Conservation (phyloP, 768 basidiomycete species). For the Tulasnella sp. region DNA sequence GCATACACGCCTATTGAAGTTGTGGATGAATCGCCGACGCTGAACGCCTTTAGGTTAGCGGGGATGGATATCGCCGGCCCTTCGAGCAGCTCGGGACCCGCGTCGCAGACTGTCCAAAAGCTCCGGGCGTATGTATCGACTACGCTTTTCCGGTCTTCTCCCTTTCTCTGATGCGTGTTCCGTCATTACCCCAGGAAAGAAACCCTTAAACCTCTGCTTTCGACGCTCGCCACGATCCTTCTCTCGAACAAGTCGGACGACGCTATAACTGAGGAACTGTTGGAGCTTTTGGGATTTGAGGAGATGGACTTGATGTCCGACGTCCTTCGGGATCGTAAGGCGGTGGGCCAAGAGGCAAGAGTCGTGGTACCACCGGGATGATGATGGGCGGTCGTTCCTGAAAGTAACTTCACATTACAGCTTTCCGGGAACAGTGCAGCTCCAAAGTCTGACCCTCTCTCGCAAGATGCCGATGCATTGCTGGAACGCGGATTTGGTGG, state of each 20-base stretch:
- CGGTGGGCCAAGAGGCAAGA: conserved; percentile 51
- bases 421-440: neutral
- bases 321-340: conserved; percentile 55
- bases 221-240: neutral
- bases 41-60: neutral
- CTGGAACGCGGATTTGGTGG: neutral
- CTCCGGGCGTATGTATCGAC: conserved; percentile 4
- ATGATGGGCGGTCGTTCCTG: neutral
- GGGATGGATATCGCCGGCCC: neutral
- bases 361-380: conserved; percentile 24
- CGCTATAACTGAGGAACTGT: conserved; percentile 69
- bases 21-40: neutral
- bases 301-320: conserved; percentile 73
- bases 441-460: neutral
- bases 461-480: neutral
- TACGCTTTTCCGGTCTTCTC: neutral
- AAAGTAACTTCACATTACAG: neutral
- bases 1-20: neutral
- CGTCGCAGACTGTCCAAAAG: neutral
- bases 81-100: neutral
- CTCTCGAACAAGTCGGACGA: conserved; percentile 44
- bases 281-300: conserved; percentile 79
- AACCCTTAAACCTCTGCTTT: conserved; percentile 1
- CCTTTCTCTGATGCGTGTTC: neutral
- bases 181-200: neutral